These are phyloP conservation scores for Neurospora sp. DNA, from an alignment of 495 filamentous ascomycete genomes.

Conservation along the genomic window DNA sequence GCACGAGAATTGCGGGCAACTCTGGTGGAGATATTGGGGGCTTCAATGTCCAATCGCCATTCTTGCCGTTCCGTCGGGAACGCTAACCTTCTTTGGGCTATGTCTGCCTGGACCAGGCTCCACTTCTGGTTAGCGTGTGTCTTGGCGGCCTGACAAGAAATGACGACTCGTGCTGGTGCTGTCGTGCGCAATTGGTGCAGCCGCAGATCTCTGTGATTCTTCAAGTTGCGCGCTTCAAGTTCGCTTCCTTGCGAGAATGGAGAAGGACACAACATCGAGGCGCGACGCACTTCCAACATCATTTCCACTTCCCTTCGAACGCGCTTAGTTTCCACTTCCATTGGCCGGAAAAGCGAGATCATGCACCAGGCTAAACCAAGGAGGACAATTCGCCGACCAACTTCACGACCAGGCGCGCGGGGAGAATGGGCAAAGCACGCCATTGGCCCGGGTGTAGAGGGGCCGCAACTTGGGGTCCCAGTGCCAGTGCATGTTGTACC, in stretches of 20 bases:
- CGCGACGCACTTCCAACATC: neutral
- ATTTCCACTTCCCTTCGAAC: neutral
- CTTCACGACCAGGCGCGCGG: neutral
- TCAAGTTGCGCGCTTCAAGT: neutral
- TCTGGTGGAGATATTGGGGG: neutral
- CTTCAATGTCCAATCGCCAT: neutral
- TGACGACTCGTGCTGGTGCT: neutral
- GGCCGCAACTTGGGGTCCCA: neutral
- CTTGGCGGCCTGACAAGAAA: neutral
- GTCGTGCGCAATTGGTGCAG: neutral
- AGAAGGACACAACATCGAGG: neutral
- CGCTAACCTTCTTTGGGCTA: conserved; percentile 1
- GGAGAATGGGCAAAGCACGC: neutral
- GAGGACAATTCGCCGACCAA: neutral
- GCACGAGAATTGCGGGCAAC: neutral
- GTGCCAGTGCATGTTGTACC: neutral
- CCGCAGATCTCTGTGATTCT: neutral
- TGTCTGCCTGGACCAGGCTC: neutral
- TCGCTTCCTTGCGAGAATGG: neutral
- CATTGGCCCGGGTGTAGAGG: neutral
- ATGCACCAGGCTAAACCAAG: conserved; percentile 1
- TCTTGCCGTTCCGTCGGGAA: conserved; percentile 8
- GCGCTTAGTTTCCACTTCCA: conserved; percentile 4
- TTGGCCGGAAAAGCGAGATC: conserved; percentile 3
- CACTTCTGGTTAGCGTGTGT: neutral